These are phyloP conservation scores for Acanthamoeba sp. DNA, from an alignment of 208 protist species.

Conservation along the genomic window DNA sequence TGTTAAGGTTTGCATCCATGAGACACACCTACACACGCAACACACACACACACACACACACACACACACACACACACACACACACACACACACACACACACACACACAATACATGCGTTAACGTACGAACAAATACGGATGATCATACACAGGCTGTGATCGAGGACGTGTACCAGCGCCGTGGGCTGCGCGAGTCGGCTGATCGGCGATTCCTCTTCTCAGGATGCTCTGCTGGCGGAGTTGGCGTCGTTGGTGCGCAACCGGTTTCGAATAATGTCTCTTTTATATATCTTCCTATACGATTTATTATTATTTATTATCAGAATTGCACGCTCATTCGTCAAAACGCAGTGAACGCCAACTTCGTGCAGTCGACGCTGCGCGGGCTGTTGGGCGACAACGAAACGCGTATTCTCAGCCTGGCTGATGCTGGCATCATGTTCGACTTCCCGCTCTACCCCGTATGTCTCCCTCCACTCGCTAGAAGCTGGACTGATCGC, in stretches of 20 bases:
- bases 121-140: no score
- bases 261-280: no score
- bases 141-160: slow-evolving; percentile 22
- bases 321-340: no score
- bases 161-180: slow-evolving; percentile 29
- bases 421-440: slow-evolving; percentile 35
- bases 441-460: slow-evolving; percentile 41
- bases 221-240: slow-evolving; percentile 19
- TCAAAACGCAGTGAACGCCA: slow-evolving; percentile 5
- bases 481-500: no score
- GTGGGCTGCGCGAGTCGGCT: background rate
- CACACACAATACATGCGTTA: no score
- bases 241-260: background rate
- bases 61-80: background rate
- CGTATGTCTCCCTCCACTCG: background rate
- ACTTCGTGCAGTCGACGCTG: slow-evolving; percentile 29
- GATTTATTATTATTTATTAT: no score
- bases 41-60: background rate
- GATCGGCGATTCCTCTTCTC: slow-evolving; percentile 2
- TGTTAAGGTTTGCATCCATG: background rate
- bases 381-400: background rate
- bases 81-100: no score
- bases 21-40: background rate
- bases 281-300: no score
- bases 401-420: background rate